A percentile compares a stretch with the other conserved stretches of the same genome.
phyloP scores from a whole-genome alignment of 208 protist genomes.

The Trypanosoma theileri region DNA sequence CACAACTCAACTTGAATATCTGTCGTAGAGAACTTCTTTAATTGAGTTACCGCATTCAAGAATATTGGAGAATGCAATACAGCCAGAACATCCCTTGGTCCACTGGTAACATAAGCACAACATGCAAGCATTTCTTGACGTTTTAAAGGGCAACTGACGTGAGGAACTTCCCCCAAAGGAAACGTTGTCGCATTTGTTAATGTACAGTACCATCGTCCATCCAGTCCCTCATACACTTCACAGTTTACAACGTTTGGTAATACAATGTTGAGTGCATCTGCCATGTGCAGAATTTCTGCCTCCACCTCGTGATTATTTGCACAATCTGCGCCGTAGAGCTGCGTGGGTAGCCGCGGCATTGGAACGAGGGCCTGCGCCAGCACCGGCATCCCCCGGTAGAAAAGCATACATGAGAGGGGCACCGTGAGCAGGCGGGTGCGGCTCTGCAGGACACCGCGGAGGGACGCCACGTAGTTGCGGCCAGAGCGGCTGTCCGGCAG shows the following conservation, averaged over 20 bases:
- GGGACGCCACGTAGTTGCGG: constrained; percentile 77
- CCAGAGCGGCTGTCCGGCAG: constrained; percentile 82
- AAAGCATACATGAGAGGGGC: constrained; percentile 81
- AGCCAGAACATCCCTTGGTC: constrained; percentile 54
- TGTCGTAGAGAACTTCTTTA: neutral
- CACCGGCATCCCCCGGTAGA: constrained; percentile 86
- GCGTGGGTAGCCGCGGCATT: constrained; percentile 53
- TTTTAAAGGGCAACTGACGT: constrained; percentile 38
- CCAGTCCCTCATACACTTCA: constrained; percentile 79
- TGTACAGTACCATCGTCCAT: constrained; percentile 77
- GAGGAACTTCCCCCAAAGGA: neutral
- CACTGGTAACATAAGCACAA: constrained; percentile 48
- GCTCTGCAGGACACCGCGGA: constrained; percentile 78
- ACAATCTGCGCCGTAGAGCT: constrained; percentile 63
- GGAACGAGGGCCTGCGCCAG: constrained; percentile 85
- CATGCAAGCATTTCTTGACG: constrained; percentile 75
- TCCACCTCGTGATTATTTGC: constrained; percentile 72
- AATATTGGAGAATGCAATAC: constrained; percentile 40
- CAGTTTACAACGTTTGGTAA: constrained; percentile 48
- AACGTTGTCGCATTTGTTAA: constrained; percentile 32
- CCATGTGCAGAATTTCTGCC: constrained; percentile 69
- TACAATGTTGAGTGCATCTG: constrained; percentile 74
- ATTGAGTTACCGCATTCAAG: constrained; percentile 35
- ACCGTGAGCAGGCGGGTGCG: constrained; percentile 68
- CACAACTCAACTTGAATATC: constrained; percentile 33